Evolutionary conservation across 495 filamentous ascomycete genomes (phyloP).

Genomic region (Penicillium ochrochloron): DNA sequence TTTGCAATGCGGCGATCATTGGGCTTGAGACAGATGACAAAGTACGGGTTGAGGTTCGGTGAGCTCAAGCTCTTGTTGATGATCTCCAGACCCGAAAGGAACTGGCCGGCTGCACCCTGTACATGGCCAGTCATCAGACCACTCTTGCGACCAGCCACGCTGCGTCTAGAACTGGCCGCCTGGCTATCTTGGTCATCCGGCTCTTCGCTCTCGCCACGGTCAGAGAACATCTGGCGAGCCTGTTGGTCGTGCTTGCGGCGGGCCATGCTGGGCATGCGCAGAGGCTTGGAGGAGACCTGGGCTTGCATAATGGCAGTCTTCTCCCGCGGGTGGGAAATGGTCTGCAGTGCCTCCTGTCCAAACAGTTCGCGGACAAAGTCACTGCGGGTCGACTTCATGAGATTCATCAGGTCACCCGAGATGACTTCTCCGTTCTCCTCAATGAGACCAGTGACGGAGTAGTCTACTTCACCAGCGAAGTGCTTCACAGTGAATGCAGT

Average conservation of each 20-base stretch:
- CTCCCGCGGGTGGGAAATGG: constrained; percentile 88
- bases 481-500: constrained; percentile 90
- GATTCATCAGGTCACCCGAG: constrained; percentile 93
- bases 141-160: constrained; percentile 42
- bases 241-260: constrained; percentile 65
- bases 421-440: constrained; percentile 97
- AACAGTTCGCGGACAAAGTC: constrained; percentile 89
- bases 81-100: constrained; percentile 85
- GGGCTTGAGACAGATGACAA: constrained; percentile 95
- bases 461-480: constrained; percentile 97
- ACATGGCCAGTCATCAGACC: constrained; percentile 54
- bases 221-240: constrained; percentile 38
- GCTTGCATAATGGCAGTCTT: constrained; percentile 92
- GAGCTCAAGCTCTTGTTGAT: constrained; percentile 83
- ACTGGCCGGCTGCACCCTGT: constrained; percentile 91
- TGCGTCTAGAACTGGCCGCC: constrained; percentile 44
- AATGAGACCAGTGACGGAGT: constrained; percentile 78
- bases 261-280: constrained; percentile 91
- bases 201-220: constrained; percentile 52
- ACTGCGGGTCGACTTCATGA: constrained; percentile 85
- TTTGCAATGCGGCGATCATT: constrained; percentile 98
- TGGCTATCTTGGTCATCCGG: constrained; percentile 58
- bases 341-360: constrained; percentile 89
- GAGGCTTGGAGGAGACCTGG: constrained; percentile 90
- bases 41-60: constrained; percentile 86